Conservation (phyloP, 2,329 filamentous ascomycete species). For the Mariannaea sp. region DNA sequence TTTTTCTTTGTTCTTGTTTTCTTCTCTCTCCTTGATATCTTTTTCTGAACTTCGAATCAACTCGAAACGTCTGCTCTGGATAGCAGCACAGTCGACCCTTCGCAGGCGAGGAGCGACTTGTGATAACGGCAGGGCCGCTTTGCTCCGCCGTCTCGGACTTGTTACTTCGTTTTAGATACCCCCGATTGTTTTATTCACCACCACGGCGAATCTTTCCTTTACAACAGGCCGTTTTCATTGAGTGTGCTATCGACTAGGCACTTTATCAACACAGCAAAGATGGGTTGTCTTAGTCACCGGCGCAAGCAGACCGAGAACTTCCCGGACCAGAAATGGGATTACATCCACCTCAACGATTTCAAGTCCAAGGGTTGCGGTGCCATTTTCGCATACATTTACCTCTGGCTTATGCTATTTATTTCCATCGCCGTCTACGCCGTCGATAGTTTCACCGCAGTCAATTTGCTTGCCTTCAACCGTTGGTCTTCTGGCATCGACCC, state of each 20-base stretch:
- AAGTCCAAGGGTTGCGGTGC: constrained; percentile 79
- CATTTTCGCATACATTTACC: constrained; percentile 79
- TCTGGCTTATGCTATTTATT: constrained; percentile 79
- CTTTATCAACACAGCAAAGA: constrained; percentile 45
- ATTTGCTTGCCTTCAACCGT: constrained; percentile 83
- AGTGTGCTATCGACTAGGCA: constrained; percentile 1
- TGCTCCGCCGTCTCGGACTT: constrained; percentile 12
- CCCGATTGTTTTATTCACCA: constrained; percentile 10
- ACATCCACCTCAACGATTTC: constrained; percentile 80
- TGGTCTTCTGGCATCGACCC: constrained; percentile 88
- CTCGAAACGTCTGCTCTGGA: constrained; percentile 24
- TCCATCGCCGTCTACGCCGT: constrained; percentile 85
- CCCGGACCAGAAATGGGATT: constrained; percentile 93
- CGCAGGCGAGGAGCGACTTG: constrained; percentile 56
- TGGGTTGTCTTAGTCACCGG: constrained; percentile 69
- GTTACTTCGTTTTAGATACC: constrained; percentile 16
- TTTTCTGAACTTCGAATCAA: constrained; percentile 10
- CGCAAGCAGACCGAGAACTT: constrained; percentile 67
- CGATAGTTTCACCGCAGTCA: constrained; percentile 92
- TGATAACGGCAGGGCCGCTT: constrained; percentile 49
- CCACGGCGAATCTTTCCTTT: constrained; percentile 13
- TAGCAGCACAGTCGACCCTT: constrained; percentile 50
- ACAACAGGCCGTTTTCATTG: constrained; percentile 16
- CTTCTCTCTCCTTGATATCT: not conserved
- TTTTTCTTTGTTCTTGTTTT: constrained; percentile 11